A percentile compares a stretch with the other conserved stretches of the same genome.
Evolutionary conservation across 2,329 filamentous ascomycete genomes (phyloP).

Genomic region (Sporothrix pseudoabietina): DNA sequence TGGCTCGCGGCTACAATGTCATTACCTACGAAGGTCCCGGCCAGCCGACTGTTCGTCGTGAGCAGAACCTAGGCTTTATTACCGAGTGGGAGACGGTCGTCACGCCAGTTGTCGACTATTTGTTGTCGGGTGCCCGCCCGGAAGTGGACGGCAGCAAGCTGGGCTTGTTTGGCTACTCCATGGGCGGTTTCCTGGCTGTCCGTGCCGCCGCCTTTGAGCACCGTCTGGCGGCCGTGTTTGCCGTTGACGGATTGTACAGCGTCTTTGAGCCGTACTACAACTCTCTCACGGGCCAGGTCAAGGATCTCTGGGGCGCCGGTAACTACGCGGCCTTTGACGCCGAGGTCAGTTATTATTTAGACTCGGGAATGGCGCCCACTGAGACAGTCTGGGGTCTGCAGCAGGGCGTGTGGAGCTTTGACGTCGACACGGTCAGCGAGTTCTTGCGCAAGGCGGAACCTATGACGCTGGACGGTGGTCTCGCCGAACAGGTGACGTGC

Average conservation of each 20-base stretch:
- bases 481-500: conserved; percentile 23
- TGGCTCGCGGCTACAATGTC: conserved; percentile 48
- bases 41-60: conserved; percentile 46
- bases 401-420: conserved; percentile 44
- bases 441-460: conserved; percentile 24
- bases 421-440: conserved; percentile 32
- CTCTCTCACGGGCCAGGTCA: not conserved
- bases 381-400: conserved; percentile 40
- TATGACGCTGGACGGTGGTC: conserved; percentile 27
- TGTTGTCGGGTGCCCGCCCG: conserved; percentile 33
- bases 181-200: conserved; percentile 47
- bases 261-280: conserved; percentile 33
- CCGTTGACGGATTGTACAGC: conserved; percentile 46
- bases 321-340: conserved; percentile 23
- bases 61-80: conserved; percentile 49
- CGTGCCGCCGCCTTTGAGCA: conserved; percentile 50
- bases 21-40: conserved; percentile 53
- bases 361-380: conserved; percentile 1
- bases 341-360: conserved; percentile 12
- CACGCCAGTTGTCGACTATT: conserved; percentile 47
- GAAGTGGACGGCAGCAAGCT: conserved; percentile 42
- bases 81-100: conserved; percentile 48
- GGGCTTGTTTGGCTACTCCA: conserved; percentile 46
- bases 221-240: conserved; percentile 45
- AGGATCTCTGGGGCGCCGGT: not conserved